These are phyloP conservation scores for Rhizophagus prolifer DNA, from an alignment of 192 early-diverging fungal genomes.

Conservation along the genomic window DNA sequence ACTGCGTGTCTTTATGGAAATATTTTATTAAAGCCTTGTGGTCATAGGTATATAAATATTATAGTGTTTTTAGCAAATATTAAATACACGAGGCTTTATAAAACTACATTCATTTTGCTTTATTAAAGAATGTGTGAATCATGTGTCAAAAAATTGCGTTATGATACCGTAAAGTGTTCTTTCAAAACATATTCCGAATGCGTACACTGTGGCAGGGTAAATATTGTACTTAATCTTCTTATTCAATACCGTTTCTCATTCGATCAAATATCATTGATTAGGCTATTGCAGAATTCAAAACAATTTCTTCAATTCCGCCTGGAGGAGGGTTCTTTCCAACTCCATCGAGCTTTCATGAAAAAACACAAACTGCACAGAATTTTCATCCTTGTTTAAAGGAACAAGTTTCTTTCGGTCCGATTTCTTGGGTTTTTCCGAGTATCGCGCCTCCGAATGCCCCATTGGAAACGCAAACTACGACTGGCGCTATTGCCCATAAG, in stretches of 20 bases:
- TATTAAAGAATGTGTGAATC: conserved; percentile 23
- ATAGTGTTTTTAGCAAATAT: too few relatives aligned
- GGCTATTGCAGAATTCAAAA: conserved; percentile 8
- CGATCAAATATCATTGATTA: background rate
- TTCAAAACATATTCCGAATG: conserved; percentile 26
- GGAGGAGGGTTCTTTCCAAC: background rate
- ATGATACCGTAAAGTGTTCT: conserved; percentile 15
- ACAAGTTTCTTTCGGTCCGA: too few relatives aligned
- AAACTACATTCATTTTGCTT: background rate
- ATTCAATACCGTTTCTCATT: background rate
- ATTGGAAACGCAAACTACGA: background rate
- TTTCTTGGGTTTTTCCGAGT: conserved; percentile 10
- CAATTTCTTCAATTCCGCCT: background rate
- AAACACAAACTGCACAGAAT: background rate
- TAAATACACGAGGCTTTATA: background rate
- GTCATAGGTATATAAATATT: conserved; percentile 16
- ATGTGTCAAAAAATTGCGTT: conserved; percentile 21
- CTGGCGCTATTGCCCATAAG: background rate
- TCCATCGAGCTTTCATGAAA: background rate
- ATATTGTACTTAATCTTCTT: background rate
- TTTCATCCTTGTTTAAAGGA: too few relatives aligned
- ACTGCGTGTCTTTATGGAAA: conserved; percentile 12
- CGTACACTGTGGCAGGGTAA: conserved; percentile 2
- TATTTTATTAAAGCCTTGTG: conserved; percentile 22
- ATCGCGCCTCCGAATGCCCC: background rate